Conservation (phyloP, 371 early-diverging fungal genomes). For the Polyrhizophydium stewartii region DNA sequence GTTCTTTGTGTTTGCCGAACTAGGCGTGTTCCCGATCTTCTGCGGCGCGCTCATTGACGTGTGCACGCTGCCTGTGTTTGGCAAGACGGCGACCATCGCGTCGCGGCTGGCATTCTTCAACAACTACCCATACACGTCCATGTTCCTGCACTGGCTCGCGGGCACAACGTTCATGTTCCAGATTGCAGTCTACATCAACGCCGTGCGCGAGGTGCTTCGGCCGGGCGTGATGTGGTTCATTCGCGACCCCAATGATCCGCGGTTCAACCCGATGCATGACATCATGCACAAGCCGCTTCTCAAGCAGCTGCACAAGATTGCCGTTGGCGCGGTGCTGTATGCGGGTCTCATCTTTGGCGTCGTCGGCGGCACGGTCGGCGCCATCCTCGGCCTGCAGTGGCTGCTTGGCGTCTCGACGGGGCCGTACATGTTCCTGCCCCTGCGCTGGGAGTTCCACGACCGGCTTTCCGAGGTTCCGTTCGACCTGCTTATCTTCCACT, state of each 20-base stretch:
- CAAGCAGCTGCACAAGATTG: slow-evolving; percentile 74
- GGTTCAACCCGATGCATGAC: slow-evolving; percentile 88
- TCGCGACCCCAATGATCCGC: slow-evolving; percentile 90
- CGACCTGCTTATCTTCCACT: slow-evolving; percentile 68
- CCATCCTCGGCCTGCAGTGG: slow-evolving; percentile 12
- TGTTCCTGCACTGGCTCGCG: slow-evolving; percentile 82
- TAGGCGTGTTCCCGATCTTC: slow-evolving; percentile 78
- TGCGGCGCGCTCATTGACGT: slow-evolving; percentile 79
- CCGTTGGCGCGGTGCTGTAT: slow-evolving; percentile 74
- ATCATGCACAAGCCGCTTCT: slow-evolving; percentile 66
- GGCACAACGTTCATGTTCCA: slow-evolving; percentile 91
- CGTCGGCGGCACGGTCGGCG: slow-evolving; percentile 49
- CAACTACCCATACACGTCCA: slow-evolving; percentile 59
- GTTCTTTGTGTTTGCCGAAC: slow-evolving; percentile 79
- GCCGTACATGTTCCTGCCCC: slow-evolving; percentile 26
- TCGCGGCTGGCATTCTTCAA: slow-evolving; percentile 50
- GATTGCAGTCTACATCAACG: slow-evolving; percentile 75
- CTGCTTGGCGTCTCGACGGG: slow-evolving; percentile 15
- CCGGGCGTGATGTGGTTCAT: slow-evolving; percentile 95
- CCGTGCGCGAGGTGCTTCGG: slow-evolving; percentile 73
- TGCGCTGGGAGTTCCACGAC: slow-evolving; percentile 46
- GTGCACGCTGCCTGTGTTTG: slow-evolving; percentile 69
- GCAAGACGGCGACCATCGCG: slow-evolving; percentile 40
- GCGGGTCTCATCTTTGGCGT: slow-evolving; percentile 61
- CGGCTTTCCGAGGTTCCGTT: slow-evolving; percentile 69